Evolutionary conservation across 305 asterid genomes (phyloP).

Genomic region (Solanum hybrid): DNA sequence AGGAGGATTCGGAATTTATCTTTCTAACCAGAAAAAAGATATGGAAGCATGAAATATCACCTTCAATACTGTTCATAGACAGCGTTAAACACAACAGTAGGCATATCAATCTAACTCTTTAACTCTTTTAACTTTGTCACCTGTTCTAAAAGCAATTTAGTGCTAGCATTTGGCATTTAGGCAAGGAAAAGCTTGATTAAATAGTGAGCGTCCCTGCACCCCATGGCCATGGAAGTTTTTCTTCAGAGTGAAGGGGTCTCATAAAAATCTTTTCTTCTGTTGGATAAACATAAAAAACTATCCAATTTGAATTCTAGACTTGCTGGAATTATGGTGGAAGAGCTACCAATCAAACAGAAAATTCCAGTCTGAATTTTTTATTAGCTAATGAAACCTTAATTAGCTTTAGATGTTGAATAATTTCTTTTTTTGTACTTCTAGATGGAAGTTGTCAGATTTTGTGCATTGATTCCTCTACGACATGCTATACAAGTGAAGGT

Average conservation of each 20-base stretch:
- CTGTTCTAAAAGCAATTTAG: neutral
- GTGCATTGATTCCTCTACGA: constrained; percentile 28
- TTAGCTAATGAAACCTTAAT: neutral
- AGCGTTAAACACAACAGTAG: neutral
- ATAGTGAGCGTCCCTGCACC: neutral
- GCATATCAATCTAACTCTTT: neutral
- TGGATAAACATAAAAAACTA: neutral
- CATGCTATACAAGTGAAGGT: constrained; percentile 27
- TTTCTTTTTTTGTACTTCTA: constrained; percentile 11
- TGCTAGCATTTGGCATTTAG: neutral
- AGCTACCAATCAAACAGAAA: neutral
- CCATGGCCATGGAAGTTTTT: neutral
- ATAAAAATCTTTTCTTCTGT: neutral
- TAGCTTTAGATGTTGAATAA: neutral
- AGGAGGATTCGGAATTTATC: neutral
- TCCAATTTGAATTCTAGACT: neutral
- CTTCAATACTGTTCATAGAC: neutral
- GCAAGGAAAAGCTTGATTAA: neutral
- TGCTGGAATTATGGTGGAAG: neutral
- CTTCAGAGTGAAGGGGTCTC: neutral
- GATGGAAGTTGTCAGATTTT: constrained; percentile 16
- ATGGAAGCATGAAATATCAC: neutral
- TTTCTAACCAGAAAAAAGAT: neutral
- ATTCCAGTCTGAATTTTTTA: neutral
- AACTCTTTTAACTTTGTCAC: neutral